A percentile compares a stretch with the other conserved stretches of the same genome.
Conservation (phyloP, 2,329 filamentous ascomycete genomes). For the Fusarium globosum region DNA sequence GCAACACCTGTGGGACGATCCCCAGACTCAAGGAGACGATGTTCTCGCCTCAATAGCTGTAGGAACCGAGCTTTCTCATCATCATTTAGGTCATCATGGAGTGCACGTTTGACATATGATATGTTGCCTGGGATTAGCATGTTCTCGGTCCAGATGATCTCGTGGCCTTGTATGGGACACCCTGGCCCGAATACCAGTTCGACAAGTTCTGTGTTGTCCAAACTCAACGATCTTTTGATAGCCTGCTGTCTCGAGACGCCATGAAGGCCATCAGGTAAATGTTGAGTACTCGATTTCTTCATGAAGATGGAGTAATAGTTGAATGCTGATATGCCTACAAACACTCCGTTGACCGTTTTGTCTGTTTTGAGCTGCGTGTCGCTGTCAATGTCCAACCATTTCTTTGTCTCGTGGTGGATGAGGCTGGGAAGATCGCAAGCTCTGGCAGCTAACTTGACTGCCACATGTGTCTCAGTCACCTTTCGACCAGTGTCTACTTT, state of each 20-base stretch:
- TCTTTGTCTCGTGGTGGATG: rapidly evolving
- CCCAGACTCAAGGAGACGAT: not conserved
- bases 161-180: not conserved
- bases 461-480: not conserved
- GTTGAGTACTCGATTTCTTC: not conserved
- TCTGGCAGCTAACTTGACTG: not conserved
- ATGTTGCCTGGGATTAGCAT: conserved; percentile 4
- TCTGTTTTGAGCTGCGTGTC: not conserved
- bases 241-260: rapidly evolving
- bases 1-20: not conserved
- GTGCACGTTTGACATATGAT: not conserved
- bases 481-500: not conserved
- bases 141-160: not conserved
- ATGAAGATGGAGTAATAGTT: not conserved
- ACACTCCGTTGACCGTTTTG: rapidly evolving
- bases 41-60: not conserved
- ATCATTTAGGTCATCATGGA: rapidly evolving
- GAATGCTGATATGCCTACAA: not conserved
- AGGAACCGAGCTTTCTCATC: not conserved
- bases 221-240: rapidly evolving
- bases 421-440: rapidly evolving
- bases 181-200: rapidly evolving
- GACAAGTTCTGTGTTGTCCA: not conserved
- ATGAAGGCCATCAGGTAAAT: not conserved
- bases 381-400: rapidly evolving